Evolutionary conservation across 352 stramenopile genomes (phyloP), one percentile per base, ranked within the genome.

Genomic region (Saprolegnia diclina): DNA sequence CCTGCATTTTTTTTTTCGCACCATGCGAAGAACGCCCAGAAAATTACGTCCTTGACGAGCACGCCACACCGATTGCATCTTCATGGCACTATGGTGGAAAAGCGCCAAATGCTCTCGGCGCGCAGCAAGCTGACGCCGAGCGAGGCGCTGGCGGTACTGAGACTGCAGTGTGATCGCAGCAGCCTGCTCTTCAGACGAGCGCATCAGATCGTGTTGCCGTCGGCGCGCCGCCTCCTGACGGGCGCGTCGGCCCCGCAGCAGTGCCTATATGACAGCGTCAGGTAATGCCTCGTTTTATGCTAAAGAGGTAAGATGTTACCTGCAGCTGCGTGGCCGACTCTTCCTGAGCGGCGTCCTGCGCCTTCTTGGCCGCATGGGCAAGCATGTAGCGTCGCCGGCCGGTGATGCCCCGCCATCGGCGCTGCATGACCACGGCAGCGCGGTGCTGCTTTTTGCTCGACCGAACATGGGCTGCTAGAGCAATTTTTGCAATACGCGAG

Each of bases 101-200:
- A 54, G 16, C 7, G 44, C 40, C 4, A 56, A 24, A 11, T 32
- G 42, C 5, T 53, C 42, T 10, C 48, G 18, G 1, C 57, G 38
- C 11, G 18, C 5, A 14, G 77, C 68, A 7, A 79, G 67, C 14
- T 76, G 72, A 19, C 85, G 72, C 0, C 82, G 78, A 11, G 75
- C 81, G 22, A 76, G 75, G 26, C 76, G 72, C 29, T 80, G 78
- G 22, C 85, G 79, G 53, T 80, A 93, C 40, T 76, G 71, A 0
- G 74, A 80, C 56, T 93, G 85, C 14, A 93, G 73, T 57, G 79
- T 85, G 35, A 76, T 79, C 0, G 81, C 83, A 13, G 81, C 83
- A n/a, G 68, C 9, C 24, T 91, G 75, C 13, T 73, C 73, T 24
- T 85, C 72, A 0, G 13, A 44, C 4, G 78, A 53, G 0, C 61